phyloP scores from a whole-genome alignment of 2,329 filamentous ascomycete species.

The Alternaria sp. region DNA sequence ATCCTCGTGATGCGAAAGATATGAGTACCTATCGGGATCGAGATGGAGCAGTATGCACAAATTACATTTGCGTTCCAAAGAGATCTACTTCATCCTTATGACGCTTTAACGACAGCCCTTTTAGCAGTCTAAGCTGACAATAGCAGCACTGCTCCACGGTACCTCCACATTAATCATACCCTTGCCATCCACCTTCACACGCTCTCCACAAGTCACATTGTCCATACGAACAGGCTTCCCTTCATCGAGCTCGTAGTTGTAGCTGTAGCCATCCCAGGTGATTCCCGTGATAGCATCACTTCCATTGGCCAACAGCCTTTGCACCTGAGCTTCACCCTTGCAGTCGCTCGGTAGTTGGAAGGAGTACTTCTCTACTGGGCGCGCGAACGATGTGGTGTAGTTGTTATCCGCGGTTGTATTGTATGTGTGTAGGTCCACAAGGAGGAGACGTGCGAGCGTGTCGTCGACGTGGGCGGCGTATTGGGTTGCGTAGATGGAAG shows the following conservation, averaged over 20 bases:
- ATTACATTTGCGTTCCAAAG: too few species aligned
- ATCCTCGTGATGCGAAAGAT: too few species aligned
- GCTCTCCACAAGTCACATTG: constrained; percentile 63
- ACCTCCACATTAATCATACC: background rate
- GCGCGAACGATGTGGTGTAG: constrained; percentile 22
- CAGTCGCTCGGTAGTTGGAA: constrained; percentile 45
- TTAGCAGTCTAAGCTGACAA: background rate
- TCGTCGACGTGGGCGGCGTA: constrained; percentile 62
- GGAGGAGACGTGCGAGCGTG: constrained; percentile 55
- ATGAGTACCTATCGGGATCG: too few species aligned
- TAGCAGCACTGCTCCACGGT: constrained; percentile 7
- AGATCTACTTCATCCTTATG: too few species aligned
- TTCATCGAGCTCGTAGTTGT: constrained; percentile 63
- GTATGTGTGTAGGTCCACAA: constrained; percentile 65
- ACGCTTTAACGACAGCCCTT: too few species aligned
- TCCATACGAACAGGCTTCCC: constrained; percentile 61
- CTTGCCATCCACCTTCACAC: constrained; percentile 31
- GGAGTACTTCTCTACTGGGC: constrained; percentile 50
- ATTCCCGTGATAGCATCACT: constrained; percentile 68
- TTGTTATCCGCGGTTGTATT: constrained; percentile 9
- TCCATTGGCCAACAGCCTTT: constrained; percentile 64
- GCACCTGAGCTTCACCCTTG: constrained; percentile 44
- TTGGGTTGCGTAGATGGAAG: background rate
- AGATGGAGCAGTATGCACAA: too few species aligned
- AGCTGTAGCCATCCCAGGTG: constrained; percentile 67